Conservation (phyloP, 192 early-diverging fungal species). For the Coemansia sp. region DNA sequence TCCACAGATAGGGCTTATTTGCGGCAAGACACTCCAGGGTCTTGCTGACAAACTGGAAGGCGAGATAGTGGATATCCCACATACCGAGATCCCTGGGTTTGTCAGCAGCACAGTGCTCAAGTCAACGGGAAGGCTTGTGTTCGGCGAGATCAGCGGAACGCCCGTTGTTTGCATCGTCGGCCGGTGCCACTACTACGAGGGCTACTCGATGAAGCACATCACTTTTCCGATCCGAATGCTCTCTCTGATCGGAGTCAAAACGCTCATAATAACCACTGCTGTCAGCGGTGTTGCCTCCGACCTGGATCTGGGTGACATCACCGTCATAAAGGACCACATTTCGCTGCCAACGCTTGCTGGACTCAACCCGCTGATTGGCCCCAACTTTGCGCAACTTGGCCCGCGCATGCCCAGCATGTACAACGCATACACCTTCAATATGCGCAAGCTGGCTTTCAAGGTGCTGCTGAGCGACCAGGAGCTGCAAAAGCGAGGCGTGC, state of each 20-base stretch:
- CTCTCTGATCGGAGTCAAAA: constrained; percentile 74
- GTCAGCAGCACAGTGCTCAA: constrained; percentile 62
- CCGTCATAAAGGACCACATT: constrained; percentile 76
- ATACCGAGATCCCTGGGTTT: constrained; percentile 85
- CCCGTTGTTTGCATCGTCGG: constrained; percentile 84
- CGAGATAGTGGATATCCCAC: constrained; percentile 64
- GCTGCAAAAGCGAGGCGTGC: constrained; percentile 32
- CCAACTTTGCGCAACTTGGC: constrained; percentile 79
- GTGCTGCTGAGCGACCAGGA: constrained; percentile 28
- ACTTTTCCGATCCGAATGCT: constrained; percentile 88
- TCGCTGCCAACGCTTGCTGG: constrained; percentile 75
- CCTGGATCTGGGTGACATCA: constrained; percentile 84
- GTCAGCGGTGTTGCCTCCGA: constrained; percentile 75
- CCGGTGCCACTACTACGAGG: constrained; percentile 91
- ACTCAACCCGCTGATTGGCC: constrained; percentile 79
- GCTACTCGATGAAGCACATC: constrained; percentile 73
- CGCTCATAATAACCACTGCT: constrained; percentile 80
- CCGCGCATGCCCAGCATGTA: constrained; percentile 85
- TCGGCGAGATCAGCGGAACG: constrained; percentile 74
- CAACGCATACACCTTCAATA: constrained; percentile 77
- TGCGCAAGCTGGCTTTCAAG: constrained; percentile 70
- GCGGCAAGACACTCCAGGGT: constrained; percentile 81
- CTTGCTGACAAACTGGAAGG: constrained; percentile 69
- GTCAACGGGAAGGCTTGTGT: constrained; percentile 61
- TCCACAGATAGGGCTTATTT: constrained; percentile 77